These are phyloP conservation scores for Pascua sp. DNA, from an alignment of 1,284 basidiomycete species.

Conservation along the genomic window DNA sequence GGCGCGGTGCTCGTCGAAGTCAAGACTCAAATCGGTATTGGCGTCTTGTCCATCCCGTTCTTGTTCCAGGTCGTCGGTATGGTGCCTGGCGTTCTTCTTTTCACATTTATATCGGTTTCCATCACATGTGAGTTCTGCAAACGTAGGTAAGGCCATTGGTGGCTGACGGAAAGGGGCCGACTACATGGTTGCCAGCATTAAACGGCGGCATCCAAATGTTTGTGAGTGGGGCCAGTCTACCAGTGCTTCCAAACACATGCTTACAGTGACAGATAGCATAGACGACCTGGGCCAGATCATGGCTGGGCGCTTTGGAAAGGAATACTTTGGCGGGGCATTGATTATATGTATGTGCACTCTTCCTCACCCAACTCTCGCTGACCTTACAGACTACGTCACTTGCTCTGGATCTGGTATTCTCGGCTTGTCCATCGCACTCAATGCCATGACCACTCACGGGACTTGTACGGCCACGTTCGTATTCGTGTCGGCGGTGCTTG, in stretches of 20 bases:
- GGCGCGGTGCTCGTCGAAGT: constrained; percentile 34
- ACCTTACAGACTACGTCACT: constrained; percentile 4
- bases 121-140: constrained; percentile 18
- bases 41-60: constrained; percentile 33
- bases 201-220: constrained; percentile 33
- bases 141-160: neutral
- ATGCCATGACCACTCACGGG: constrained; percentile 33
- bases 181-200: constrained; percentile 29
- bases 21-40: constrained; percentile 30
- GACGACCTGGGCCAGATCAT: constrained; percentile 29
- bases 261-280: no score
- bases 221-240: constrained; percentile 22
- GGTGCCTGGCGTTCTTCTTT: constrained; percentile 26
- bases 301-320: constrained; percentile 28
- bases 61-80: constrained; percentile 26
- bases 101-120: constrained; percentile 25
- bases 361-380: constrained; percentile 6
- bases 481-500: constrained; percentile 19
- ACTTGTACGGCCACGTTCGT: constrained; percentile 37
- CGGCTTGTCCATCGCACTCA: constrained; percentile 26
- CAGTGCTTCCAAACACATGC: constrained; percentile 10
- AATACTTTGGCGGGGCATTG: constrained; percentile 18
- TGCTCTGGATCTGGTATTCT: constrained; percentile 6
- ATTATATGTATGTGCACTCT: constrained; percentile 8
- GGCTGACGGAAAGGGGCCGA: constrained; percentile 10